Evolutionary conservation across 176 grass and related monocot genomes (phyloP).

Genomic region (Melocanna baccifera): DNA sequence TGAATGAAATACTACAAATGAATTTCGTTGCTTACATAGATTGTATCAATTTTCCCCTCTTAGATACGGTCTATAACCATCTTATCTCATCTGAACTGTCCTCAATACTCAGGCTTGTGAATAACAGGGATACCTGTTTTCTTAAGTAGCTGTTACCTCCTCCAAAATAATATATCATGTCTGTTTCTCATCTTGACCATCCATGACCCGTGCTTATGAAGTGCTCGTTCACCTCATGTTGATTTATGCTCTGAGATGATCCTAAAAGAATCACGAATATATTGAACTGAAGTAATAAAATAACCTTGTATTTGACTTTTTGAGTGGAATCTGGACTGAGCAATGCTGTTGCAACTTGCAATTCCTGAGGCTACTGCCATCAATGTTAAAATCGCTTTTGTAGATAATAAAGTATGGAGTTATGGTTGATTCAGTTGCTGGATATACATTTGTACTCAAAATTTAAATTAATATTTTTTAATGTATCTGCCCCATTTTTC

Average conservation of each 20-base stretch:
- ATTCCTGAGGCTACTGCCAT: neutral
- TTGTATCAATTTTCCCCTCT: neutral
- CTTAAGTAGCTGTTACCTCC: neutral
- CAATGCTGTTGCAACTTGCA: neutral
- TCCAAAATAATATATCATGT: constrained; percentile 11
- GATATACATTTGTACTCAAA: neutral
- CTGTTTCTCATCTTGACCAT: neutral
- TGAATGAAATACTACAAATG: neutral
- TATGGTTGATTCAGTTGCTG: neutral
- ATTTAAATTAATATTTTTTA: neutral
- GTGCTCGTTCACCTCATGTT: neutral
- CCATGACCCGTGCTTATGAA: neutral
- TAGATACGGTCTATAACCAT: constrained; percentile 4
- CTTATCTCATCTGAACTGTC: constrained; percentile 15
- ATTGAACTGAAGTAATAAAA: neutral
- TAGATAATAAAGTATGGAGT: neutral
- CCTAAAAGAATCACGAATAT: constrained; percentile 3
- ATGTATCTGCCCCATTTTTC: neutral
- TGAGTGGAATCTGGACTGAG: neutral
- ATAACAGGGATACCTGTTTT: neutral
- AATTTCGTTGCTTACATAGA: neutral
- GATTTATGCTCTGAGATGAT: neutral
- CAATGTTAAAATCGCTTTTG: neutral
- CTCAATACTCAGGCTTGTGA: neutral
- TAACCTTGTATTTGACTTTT: neutral